phyloP scores from a whole-genome alignment of 1,284 basidiomycete genomes.

The Sporisorium iseilematis-ciliati region DNA sequence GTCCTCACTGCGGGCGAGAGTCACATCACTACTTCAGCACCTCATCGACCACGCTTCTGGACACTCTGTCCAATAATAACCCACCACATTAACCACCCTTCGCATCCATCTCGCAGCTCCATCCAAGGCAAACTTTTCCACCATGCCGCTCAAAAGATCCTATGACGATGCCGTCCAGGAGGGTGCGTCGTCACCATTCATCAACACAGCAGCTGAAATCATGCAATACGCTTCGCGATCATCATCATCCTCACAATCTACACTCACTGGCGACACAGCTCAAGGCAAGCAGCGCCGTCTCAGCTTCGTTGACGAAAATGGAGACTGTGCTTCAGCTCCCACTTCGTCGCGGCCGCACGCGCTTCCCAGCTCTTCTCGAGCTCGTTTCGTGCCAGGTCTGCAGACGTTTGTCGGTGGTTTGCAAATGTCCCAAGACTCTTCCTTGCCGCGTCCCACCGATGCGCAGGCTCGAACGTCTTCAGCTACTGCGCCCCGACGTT shows the following conservation, averaged over 20 bases:
- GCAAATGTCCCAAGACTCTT: slow-evolving; percentile 49
- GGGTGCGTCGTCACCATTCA: neutral
- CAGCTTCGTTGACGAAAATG: slow-evolving; percentile 33
- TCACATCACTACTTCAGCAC: no score
- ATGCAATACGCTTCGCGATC: neutral
- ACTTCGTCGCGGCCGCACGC: slow-evolving; percentile 31
- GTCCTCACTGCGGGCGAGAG: neutral
- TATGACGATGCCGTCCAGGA: slow-evolving; percentile 26
- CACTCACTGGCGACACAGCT: neutral
- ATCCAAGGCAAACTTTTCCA: neutral
- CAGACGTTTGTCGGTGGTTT: slow-evolving; percentile 59
- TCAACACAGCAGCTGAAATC: neutral
- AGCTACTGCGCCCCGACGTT: slow-evolving; percentile 10
- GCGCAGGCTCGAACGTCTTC: neutral
- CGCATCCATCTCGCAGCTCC: neutral
- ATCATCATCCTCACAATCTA: neutral
- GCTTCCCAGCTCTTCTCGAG: slow-evolving; percentile 41
- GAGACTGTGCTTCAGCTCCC: slow-evolving; percentile 26
- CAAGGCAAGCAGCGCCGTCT: slow-evolving; percentile 44
- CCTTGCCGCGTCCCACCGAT: slow-evolving; percentile 1
- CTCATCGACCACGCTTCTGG: no score
- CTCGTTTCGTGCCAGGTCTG: slow-evolving; percentile 54
- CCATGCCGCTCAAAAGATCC: slow-evolving; percentile 32
- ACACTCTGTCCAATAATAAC: neutral
- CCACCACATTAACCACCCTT: neutral